A percentile compares a stretch with the other conserved stretches of the same genome.
Conservation (phyloP, 148 eudicot genomes). For the Dysphania ambrosioides region DNA sequence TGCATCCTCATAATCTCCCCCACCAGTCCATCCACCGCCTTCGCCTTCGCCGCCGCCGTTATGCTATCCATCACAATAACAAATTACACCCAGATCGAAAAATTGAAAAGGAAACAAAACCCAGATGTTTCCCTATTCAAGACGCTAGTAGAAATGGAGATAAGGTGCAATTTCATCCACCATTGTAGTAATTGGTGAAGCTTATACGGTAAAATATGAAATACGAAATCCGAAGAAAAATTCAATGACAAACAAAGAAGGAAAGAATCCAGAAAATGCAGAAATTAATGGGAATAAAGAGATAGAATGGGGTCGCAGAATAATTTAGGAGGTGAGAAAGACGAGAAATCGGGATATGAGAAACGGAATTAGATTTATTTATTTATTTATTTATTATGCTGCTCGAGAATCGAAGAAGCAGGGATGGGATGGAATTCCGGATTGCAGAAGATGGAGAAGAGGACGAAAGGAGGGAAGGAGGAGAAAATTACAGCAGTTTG, state of each 20-base stretch:
- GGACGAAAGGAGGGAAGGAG: no score
- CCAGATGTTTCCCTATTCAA: neutral
- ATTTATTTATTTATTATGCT: neutral
- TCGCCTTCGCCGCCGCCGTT: conserved; percentile 4
- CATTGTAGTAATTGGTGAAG: conserved; percentile 2
- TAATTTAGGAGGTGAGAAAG: neutral
- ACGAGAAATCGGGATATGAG: conserved; percentile 19
- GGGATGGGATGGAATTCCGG: neutral
- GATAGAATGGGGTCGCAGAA: neutral
- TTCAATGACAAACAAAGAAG: neutral
- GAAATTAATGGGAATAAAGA: neutral
- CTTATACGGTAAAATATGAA: neutral
- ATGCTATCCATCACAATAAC: conserved; percentile 13
- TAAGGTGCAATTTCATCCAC: neutral
- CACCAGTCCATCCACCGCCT: conserved; percentile 52
- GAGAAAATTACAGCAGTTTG: neutral
- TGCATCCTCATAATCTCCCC: conserved; percentile 61
- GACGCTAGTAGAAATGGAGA: conserved; percentile 13
- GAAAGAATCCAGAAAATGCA: neutral
- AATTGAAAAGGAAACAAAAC: neutral
- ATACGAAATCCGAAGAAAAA: neutral
- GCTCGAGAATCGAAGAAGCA: conserved; percentile 18
- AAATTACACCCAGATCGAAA: neutral
- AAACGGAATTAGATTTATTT: neutral
- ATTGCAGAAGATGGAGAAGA: neutral